Evolutionary conservation across 768 basidiomycete genomes (phyloP), one percentile per base, ranked within the genome.

Genomic region (Lactarius tabidus): DNA sequence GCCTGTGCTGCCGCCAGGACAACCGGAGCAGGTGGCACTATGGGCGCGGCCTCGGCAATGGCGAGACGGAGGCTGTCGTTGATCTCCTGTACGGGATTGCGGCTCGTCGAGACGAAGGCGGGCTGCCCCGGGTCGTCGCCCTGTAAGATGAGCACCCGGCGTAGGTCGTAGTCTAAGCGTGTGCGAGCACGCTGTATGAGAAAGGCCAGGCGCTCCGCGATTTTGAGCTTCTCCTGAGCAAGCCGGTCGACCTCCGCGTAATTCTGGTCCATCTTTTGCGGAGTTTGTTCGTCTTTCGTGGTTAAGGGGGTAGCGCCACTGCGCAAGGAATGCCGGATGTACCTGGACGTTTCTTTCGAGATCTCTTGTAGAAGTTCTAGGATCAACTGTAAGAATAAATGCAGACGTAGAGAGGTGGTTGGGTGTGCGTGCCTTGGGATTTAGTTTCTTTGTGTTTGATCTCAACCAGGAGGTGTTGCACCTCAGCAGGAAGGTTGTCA

Each of bases 401-500:
- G n/a, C 14, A 43, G 26, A 35, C 57, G 15, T 10, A 26, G 20
- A n/a, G 18, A 39, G 20, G 12, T n/a, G 41, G 1, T 39, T 41
- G 15, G 28, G 14, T 31, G 52, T 28, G 63, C 69, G 66, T 60
- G 75, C 81, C 81, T 72, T 81, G 79, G 1, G 77, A 77, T 63
- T 75, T 75, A 9, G 71, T 71, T 55, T 83, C 82, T 65, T 78
- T 81, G 59, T 77, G 71, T 41, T 78, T 77, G 38, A 83, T 82
- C 67, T 83, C 82, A 18, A 79, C 76, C n/a, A 83, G 75, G 20
- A 83, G 74, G 66, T 77, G 78, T 29, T 80, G 78, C 10, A 83
- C 75, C 70, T 83, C 82, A 36, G 76, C 77, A 1, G 82, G 82
- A 64, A 83, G 73, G 67, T 83, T 83, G 63, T 83, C 82, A 23